phyloP scores from a whole-genome alignment of 2,329 filamentous ascomycete species.

The Aspergillus quadricinctus region DNA sequence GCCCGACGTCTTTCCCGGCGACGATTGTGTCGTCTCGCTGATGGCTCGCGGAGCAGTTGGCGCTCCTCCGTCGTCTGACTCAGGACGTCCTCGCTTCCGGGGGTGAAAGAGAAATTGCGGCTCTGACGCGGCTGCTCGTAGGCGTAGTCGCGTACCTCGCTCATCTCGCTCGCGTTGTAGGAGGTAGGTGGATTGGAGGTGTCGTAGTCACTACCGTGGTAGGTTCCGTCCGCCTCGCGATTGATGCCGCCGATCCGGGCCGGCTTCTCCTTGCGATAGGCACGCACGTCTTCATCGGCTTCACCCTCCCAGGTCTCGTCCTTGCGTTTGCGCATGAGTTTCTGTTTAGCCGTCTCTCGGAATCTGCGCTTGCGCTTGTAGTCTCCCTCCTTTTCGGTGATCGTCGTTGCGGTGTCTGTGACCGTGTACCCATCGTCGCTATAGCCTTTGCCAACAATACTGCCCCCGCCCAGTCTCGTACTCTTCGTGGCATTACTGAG shows the following conservation, averaged over 20 bases:
- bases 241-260: slow-evolving; percentile 89
- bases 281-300: slow-evolving; percentile 66
- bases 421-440: slow-evolving; percentile 60
- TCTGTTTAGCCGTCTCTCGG: slow-evolving; percentile 35
- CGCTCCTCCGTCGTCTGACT: slow-evolving; percentile 37
- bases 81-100: slow-evolving; percentile 43
- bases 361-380: slow-evolving; percentile 33
- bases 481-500: slow-evolving; percentile 76
- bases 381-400: slow-evolving; percentile 26
- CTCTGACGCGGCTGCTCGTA: slow-evolving; percentile 24
- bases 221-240: slow-evolving; percentile 72
- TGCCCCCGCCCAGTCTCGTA: slow-evolving; percentile 82
- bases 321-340: slow-evolving; percentile 34
- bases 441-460: slow-evolving; percentile 59
- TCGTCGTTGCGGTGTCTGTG: slow-evolving; percentile 42
- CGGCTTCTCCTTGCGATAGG: slow-evolving; percentile 80
- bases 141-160: slow-evolving; percentile 44
- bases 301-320: slow-evolving; percentile 56
- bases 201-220: slow-evolving; percentile 71
- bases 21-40: slow-evolving; percentile 26
- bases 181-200: slow-evolving; percentile 58
- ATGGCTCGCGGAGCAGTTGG: slow-evolving; percentile 22
- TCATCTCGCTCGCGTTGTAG: slow-evolving; percentile 43
- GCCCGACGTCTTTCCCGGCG: slow-evolving; percentile 26
- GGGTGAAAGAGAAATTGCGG: slow-evolving; percentile 47